phyloP scores from a whole-genome alignment of 192 early-diverging fungal species.

The Chytriomyces confervae region DNA sequence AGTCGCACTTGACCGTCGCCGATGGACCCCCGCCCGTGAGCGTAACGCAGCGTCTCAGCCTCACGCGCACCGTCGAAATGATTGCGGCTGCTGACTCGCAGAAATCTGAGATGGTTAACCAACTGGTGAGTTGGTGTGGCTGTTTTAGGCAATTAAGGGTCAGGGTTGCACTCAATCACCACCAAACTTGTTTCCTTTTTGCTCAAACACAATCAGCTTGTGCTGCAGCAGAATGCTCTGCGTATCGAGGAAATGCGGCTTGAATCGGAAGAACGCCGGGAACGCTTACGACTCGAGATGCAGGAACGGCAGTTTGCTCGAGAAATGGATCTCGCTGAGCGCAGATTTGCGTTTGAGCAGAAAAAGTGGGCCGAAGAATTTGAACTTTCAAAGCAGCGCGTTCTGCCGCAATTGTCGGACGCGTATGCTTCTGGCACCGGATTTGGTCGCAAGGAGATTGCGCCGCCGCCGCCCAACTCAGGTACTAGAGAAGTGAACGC shows the following conservation, averaged over 20 bases:
- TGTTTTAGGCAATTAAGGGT: too few relatives aligned
- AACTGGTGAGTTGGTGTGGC: background rate
- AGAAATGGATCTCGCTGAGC: background rate
- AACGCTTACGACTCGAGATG: background rate
- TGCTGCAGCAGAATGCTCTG: background rate
- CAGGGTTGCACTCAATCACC: too few relatives aligned
- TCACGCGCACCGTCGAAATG: background rate
- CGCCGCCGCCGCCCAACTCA: background rate
- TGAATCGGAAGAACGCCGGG: background rate
- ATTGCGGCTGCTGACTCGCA: background rate
- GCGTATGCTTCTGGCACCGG: background rate
- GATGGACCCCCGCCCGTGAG: background rate
- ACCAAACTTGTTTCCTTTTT: background rate
- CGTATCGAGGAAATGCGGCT: background rate
- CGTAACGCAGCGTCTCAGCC: background rate
- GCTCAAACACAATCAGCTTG: background rate
- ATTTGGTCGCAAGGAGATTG: background rate
- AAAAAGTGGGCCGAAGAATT: background rate
- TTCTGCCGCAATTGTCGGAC: background rate
- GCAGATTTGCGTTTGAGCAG: constrained; percentile 1
- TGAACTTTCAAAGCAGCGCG: background rate
- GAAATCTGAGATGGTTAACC: background rate
- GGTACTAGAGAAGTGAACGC: background rate
- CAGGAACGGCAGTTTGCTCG: background rate
- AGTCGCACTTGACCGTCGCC: background rate